A percentile compares a stretch with the other conserved stretches of the same genome.
phyloP scores from a whole-genome alignment of 129 eudicot genomes.

The Ambrosia trifida region DNA sequence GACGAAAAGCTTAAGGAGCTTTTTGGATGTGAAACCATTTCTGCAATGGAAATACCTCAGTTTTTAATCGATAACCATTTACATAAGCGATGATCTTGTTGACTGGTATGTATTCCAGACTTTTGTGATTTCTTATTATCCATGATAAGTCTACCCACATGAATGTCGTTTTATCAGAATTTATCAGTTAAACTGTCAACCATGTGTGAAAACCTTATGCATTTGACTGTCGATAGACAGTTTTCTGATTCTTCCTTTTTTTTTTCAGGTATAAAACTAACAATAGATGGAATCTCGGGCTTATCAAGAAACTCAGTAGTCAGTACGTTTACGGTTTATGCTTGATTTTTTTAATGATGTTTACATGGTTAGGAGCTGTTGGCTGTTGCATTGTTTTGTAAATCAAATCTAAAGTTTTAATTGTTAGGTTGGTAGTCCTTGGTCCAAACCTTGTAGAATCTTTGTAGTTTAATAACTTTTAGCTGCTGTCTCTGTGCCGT shows the following conservation, averaged over 20 bases:
- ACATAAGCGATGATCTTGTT: slow-evolving; percentile 47
- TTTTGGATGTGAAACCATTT: slow-evolving; percentile 74
- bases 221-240: neutral
- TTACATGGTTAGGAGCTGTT: slow-evolving; percentile 24
- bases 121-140: neutral
- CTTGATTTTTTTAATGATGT: slow-evolving; percentile 9
- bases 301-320: slow-evolving; percentile 19
- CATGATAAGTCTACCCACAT: neutral
- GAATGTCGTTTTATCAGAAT: neutral
- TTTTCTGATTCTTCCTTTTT: neutral
- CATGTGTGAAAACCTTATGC: neutral
- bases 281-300: neutral
- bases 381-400: slow-evolving; percentile 20
- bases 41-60: slow-evolving; percentile 77
- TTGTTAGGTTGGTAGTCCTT: neutral
- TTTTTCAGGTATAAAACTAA: slow-evolving; percentile 33
- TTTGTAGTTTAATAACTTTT: neutral
- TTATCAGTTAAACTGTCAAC: neutral
- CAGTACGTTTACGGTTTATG: slow-evolving; percentile 11
- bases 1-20: slow-evolving; percentile 80
- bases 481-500: neutral
- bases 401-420: neutral
- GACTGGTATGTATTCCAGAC: slow-evolving; percentile 41
- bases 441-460: neutral
- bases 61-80: slow-evolving; percentile 65